Evolutionary conservation across 495 filamentous ascomycete genomes (phyloP).

Genomic region (Penicillium cinerascens): DNA sequence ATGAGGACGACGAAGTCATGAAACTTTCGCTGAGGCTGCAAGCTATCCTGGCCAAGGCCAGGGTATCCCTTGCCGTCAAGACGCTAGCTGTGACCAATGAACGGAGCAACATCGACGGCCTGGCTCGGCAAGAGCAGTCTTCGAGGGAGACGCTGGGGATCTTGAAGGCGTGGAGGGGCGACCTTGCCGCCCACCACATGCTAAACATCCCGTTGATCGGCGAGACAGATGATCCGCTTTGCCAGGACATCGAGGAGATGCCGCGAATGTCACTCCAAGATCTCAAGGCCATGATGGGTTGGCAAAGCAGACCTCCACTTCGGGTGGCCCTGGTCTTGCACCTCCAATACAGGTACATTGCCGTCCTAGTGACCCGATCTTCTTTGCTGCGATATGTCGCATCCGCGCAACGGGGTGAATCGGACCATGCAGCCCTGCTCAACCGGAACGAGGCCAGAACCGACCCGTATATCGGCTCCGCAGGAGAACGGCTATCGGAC

Average conservation of each 20-base stretch:
- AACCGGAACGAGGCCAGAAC: no score
- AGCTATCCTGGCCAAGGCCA: constrained; percentile 1
- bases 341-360: constrained; percentile 5
- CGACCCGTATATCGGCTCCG: no score
- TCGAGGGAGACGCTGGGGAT: no score
- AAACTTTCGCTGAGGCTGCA: constrained; percentile 5
- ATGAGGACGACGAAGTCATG: constrained; percentile 1
- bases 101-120: neutral
- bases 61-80: constrained; percentile 2
- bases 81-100: neutral
- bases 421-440: neutral
- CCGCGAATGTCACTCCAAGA: constrained; percentile 2
- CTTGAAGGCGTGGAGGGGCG: no score
- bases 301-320: constrained; percentile 3
- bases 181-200: no score
- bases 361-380: constrained; percentile 1
- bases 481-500: constrained; percentile 1
- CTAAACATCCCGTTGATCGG: neutral
- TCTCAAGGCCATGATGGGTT: constrained; percentile 2
- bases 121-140: constrained; percentile 6
- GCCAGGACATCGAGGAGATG: neutral
- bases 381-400: constrained; percentile 1
- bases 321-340: constrained; percentile 1
- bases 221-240: neutral
- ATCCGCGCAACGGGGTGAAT: neutral